Percentiles rank a stretch among this genome's conserved stretches.
Evolutionary conservation across 2,329 filamentous ascomycete genomes (phyloP).

Genomic region (Penicillium oxalicum): DNA sequence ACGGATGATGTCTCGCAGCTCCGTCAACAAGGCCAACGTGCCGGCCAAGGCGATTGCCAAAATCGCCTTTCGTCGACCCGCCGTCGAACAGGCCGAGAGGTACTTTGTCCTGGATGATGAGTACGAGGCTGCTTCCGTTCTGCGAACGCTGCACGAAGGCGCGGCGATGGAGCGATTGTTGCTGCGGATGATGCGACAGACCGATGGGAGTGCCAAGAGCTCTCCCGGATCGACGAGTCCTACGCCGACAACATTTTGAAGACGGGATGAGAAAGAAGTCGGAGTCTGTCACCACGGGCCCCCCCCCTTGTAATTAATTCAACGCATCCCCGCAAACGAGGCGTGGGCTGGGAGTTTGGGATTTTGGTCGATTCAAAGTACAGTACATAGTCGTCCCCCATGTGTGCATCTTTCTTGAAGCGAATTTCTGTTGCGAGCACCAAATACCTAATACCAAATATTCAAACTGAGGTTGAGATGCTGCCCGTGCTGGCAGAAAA

Average conservation of each 20-base stretch:
- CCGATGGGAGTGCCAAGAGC: slow-evolving; percentile 23
- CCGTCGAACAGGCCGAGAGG: slow-evolving; percentile 27
- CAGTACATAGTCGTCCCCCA: too few species aligned
- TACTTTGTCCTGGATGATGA: slow-evolving; percentile 32
- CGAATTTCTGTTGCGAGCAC: too few species aligned
- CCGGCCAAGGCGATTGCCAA: slow-evolving; percentile 32
- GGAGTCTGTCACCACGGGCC: neutral
- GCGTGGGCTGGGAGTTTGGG: too few species aligned
- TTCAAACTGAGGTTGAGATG: too few species aligned
- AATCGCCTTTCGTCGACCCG: slow-evolving; percentile 29
- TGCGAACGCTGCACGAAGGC: slow-evolving; percentile 24
- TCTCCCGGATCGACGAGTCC: slow-evolving; percentile 25
- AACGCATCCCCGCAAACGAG: too few species aligned
- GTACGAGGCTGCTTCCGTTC: slow-evolving; percentile 34
- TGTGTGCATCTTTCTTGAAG: too few species aligned
- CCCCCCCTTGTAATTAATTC: too few species aligned
- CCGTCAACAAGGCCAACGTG: slow-evolving; percentile 31
- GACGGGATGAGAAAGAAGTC: neutral
- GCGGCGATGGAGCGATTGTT: slow-evolving; percentile 25
- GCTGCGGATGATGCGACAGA: slow-evolving; percentile 26
- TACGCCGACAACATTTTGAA: slow-evolving; percentile 14
- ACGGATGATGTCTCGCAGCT: slow-evolving; percentile 31
- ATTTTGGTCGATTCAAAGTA: too few species aligned
- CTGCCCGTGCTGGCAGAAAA: too few species aligned
- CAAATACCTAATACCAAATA: too few species aligned